These are phyloP conservation scores for Scheffersomyces ergatensis DNA, from an alignment of 805 yeast species.

Conservation along the genomic window DNA sequence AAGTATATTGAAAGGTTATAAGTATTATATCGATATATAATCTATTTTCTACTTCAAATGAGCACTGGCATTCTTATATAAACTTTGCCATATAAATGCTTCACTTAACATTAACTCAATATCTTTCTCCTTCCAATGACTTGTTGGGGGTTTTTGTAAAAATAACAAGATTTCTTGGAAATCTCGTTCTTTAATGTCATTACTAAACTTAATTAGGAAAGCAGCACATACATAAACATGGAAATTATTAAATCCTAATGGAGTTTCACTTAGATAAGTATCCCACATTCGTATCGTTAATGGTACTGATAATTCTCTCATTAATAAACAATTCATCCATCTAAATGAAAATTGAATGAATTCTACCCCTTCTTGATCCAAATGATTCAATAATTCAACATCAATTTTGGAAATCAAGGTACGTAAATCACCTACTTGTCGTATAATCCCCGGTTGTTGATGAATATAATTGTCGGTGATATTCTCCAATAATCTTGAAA, in stretches of 20 bases:
- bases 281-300: conserved; percentile 97
- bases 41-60: conserved; percentile 62
- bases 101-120: conserved; percentile 90
- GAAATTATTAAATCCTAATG: conserved; percentile 82
- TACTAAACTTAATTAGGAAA: conserved; percentile 84
- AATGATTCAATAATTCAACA: conserved; percentile 65
- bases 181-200: conserved; percentile 75
- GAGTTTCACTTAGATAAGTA: conserved; percentile 76
- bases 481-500: conserved; percentile 85
- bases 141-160: conserved; percentile 86
- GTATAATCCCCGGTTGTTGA: conserved; percentile 94
- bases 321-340: conserved; percentile 97
- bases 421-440: conserved; percentile 81
- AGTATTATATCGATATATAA: too few relatives aligned
- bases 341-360: conserved; percentile 94
- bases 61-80: conserved; percentile 87
- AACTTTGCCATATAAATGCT: conserved; percentile 94
- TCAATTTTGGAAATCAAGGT: conserved; percentile 82
- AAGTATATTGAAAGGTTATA: too few relatives aligned
- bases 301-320: conserved; percentile 84
- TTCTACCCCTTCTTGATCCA: conserved; percentile 81
- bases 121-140: conserved; percentile 82
- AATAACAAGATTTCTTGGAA: conserved; percentile 93
- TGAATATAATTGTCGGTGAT: conserved; percentile 97
- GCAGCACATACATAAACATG: conserved; percentile 98